Evolutionary conservation across 1,284 basidiomycete species (phyloP).

Genomic region (Cerioporus squamosus): DNA sequence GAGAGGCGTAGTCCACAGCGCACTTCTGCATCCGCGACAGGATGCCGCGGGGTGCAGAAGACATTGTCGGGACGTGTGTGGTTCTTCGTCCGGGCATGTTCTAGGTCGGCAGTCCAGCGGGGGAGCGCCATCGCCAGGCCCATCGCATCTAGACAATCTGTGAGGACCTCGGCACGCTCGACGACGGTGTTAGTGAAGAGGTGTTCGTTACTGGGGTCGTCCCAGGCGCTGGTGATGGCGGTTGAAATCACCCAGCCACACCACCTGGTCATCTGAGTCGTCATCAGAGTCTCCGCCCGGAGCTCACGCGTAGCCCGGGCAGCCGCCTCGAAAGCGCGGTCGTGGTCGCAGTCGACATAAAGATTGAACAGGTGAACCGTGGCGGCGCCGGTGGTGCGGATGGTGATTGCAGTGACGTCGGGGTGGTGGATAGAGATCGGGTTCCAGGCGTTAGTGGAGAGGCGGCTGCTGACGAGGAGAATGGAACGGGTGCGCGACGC

Average conservation of each 20-base stretch:
- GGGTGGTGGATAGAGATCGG: constrained; percentile 24
- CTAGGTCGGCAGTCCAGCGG: constrained; percentile 34
- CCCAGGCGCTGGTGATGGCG: constrained; percentile 53
- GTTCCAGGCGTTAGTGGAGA: constrained; percentile 33
- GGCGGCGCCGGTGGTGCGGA: constrained; percentile 9
- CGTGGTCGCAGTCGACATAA: constrained; percentile 38
- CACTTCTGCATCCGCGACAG: constrained; percentile 26
- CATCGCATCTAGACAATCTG: constrained; percentile 23
- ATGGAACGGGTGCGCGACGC: constrained; percentile 25
- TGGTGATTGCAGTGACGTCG: constrained; percentile 36
- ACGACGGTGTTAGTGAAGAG: constrained; percentile 36
- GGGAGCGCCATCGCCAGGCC: constrained; percentile 35
- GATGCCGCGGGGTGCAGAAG: constrained; percentile 26
- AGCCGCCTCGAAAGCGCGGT: constrained; percentile 24
- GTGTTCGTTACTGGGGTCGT: constrained; percentile 40
- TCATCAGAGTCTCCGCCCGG: neutral
- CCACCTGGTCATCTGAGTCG: constrained; percentile 15
- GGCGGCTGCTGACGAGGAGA: constrained; percentile 32
- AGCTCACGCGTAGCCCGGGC: neutral
- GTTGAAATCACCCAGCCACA: constrained; percentile 55
- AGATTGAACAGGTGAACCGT: constrained; percentile 38
- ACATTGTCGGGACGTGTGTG: constrained; percentile 40
- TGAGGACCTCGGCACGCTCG: constrained; percentile 23
- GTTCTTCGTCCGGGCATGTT: constrained; percentile 30
- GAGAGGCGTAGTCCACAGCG: constrained; percentile 3